Conservation (phyloP, 2,329 filamentous ascomycete genomes). For the Colletotrichum cereale region DNA sequence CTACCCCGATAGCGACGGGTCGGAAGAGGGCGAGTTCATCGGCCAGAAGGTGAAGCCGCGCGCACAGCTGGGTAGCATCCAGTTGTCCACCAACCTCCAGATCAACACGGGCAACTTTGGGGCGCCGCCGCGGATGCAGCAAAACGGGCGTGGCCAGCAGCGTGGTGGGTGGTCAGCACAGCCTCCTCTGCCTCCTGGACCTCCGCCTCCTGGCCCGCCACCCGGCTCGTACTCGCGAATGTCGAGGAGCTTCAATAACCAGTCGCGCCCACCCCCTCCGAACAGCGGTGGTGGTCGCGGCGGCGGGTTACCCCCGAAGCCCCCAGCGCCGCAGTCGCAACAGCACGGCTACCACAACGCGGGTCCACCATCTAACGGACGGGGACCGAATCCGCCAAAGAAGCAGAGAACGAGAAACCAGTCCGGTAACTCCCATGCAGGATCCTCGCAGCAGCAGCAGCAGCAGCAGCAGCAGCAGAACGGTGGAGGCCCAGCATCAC, state of each 20-base stretch:
- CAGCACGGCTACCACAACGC: conserved; percentile 35
- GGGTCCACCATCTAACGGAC: conserved; percentile 32
- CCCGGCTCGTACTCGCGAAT: conserved; percentile 43
- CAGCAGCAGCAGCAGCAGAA: conserved; percentile 26
- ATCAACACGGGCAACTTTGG: conserved; percentile 42
- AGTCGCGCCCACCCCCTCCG: conserved; percentile 28
- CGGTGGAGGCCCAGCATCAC: conserved; percentile 16
- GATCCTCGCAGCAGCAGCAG: conserved; percentile 24
- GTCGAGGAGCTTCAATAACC: conserved; percentile 30
- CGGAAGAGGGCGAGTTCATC: conserved; percentile 58
- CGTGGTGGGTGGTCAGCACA: conserved; percentile 42
- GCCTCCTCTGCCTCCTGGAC: conserved; percentile 56
- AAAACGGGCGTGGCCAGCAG: conserved; percentile 34
- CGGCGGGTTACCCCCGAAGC: conserved; percentile 31
- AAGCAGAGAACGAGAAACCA: conserved; percentile 31
- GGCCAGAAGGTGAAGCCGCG: conserved; percentile 51
- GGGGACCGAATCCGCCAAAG: conserved; percentile 32
- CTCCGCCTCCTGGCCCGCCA: conserved; percentile 49
- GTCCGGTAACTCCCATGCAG: conserved; percentile 23
- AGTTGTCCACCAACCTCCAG: conserved; percentile 56
- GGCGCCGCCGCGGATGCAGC: conserved; percentile 39
- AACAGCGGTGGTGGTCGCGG: conserved; percentile 17
- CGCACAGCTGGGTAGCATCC: conserved; percentile 51
- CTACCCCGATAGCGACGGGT: conserved; percentile 62
- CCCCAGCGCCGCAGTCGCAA: conserved; percentile 35